Base-by-base conservation (phyloP, 140 eudicot genomes). In the Flaveria floridana region DNA sequence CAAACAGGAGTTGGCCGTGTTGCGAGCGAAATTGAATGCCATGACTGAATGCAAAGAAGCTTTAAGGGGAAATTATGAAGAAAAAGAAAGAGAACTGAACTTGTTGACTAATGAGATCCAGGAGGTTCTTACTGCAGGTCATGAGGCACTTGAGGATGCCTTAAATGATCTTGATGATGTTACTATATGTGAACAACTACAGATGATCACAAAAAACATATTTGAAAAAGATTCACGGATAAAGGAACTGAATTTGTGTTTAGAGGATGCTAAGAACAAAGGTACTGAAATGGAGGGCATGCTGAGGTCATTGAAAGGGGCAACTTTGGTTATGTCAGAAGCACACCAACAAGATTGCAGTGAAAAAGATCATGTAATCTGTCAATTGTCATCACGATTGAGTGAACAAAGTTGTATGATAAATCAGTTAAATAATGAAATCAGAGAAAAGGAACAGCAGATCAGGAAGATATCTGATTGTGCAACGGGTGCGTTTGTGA, bases 301-400 rank as follows among this genome's bases (percentile, higher is more conserved):
- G 99, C 66, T 94, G 75, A 88, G 86, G 84, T 89, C 99, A 70
- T 70, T 94, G 59, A 91, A 89, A 84, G 96, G 96, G 53, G 99
- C 99, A 37, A 84, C 92, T 74, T 72, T 94, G 79, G 90, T 73
- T 58, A 94, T 94, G 83, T 85, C 91, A 16, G 99, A 94, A 80
- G 86, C 91, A 8, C 99, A 91, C 80, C 86, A 91, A 69, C 85
- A 87, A 39, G 97, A 85, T 67, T 87, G 95, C 84, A 57, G 48
- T 47, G 88, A 88, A 70, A 88, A 85, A 80, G 97, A 94, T 73
- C 73, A 77, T 23, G 82, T 88, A 65, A 85, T 94, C 69, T 30
- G 59, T 48, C 67, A 19, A 58, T 74, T 90, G 83, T 62, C 73
- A 16, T 75, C 90, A 72, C 80, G 86, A 69, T 79, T 92, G 80